Base-by-base conservation (phyloP, 2,329 filamentous ascomycete genomes). In the Exophiala sp. region DNA sequence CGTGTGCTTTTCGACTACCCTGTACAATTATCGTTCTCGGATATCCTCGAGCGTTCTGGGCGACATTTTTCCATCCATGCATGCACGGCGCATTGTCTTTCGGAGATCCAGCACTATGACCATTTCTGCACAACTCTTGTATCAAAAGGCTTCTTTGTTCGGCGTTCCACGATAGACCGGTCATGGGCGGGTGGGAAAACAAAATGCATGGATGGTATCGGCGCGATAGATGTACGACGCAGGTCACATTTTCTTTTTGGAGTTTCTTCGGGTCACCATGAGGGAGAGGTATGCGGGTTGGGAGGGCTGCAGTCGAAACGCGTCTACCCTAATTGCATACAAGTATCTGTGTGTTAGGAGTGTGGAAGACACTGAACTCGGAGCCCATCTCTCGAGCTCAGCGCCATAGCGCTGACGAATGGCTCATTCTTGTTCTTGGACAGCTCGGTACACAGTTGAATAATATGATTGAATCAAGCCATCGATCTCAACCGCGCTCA, bases 1-100 rank as follows among this genome's bases (percentile, higher is more conserved):
- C 35, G 40, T 52, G 16, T 50, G 50, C 45, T 48, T 50, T 60
- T 59, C 46, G 55, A 60, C 47, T 59, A 58, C 58, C 58, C 58
- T 61, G 58, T 61, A 61, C 57, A 61, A 61, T 41, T 61, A 61
- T 47, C 49, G 49, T 58, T 48, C 48, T 45, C 53, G 53, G 43
- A 29, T 56, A 6, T 18, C 19, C 18, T 55, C 52, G 51, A 56
- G 58, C 58, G 55, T 59, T 59, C 43, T 52, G 55, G 55, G 57
- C 57, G 58, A 53, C 46, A 48, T 53, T 42, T 46, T 43, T 42
- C 24, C 24, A 21, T 49, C 38, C 45, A 21, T 51, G 53, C 58
- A 60, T 56, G 46, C 43, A 52, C 50, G 55, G 56, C 52, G 53
- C 56, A 53, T 41, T 43, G 27, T 46, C 47, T 55, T 46, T 24